A percentile compares a stretch with the other conserved stretches of the same genome.
These are phyloP conservation scores for Cercospora canescens DNA, from an alignment of 2,329 filamentous ascomycete genomes.

Conservation along the genomic window DNA sequence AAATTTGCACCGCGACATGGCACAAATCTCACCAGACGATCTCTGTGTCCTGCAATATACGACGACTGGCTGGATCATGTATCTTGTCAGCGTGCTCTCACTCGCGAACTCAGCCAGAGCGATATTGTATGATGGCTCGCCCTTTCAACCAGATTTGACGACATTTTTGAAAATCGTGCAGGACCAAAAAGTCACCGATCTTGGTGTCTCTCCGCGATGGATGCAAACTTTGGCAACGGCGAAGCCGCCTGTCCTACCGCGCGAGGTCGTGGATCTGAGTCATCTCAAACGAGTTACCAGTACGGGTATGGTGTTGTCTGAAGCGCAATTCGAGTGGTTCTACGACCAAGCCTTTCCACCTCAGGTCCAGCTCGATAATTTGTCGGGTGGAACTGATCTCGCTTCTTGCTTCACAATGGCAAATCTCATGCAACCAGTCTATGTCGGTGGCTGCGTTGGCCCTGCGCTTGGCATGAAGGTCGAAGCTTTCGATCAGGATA, in stretches of 20 bases:
- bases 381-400: constrained; percentile 77
- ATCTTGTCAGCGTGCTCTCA: constrained; percentile 61
- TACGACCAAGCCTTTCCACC: constrained; percentile 71
- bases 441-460: constrained; percentile 58
- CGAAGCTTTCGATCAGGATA: constrained; percentile 60
- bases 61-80: constrained; percentile 87
- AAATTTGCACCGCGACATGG: constrained; percentile 51
- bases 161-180: constrained; percentile 64
- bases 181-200: constrained; percentile 66
- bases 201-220: constrained; percentile 77
- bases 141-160: constrained; percentile 68
- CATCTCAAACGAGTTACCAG: constrained; percentile 62
- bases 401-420: constrained; percentile 64
- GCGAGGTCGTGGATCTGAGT: constrained; percentile 63
- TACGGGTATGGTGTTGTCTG: constrained; percentile 80
- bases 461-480: constrained; percentile 55
- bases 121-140: constrained; percentile 81
- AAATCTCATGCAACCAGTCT: constrained; percentile 69
- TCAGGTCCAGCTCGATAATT: constrained; percentile 68
- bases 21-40: constrained; percentile 30
- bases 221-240: constrained; percentile 70
- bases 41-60: constrained; percentile 59
- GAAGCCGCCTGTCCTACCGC: constrained; percentile 57
- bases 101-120: constrained; percentile 62
- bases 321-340: constrained; percentile 78